Conservation (phyloP, 1,284 basidiomycete species). For the Puccinia triticina region DNA sequence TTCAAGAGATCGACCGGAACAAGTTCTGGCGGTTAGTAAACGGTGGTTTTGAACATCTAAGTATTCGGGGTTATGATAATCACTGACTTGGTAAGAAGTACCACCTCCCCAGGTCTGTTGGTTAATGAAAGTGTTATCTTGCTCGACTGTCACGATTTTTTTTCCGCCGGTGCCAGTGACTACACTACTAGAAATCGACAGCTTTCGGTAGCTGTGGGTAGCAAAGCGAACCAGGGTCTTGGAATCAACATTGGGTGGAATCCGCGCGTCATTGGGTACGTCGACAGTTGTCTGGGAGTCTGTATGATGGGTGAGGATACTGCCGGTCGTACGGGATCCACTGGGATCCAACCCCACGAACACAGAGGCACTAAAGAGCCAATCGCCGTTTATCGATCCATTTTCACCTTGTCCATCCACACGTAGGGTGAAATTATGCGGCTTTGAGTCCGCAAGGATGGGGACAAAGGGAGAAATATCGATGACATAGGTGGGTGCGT, state of each 20-base stretch:
- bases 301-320: background rate
- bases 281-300: background rate
- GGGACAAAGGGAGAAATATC: conserved; percentile 79
- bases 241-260: background rate
- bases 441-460: conserved; percentile 69
- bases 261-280: background rate
- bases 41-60: background rate
- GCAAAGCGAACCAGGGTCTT: background rate
- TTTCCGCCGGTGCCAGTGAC: conserved; percentile 21
- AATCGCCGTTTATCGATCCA: conserved; percentile 70
- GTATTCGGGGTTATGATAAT: background rate
- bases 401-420: conserved; percentile 72
- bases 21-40: conserved; percentile 20
- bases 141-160: conserved; percentile 26
- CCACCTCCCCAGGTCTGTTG: conserved; percentile 3
- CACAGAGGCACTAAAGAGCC: conserved; percentile 74
- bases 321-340: conserved; percentile 15
- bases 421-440: conserved; percentile 72
- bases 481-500: conserved; percentile 75
- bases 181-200: conserved; percentile 10
- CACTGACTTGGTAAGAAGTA: conserved; percentile 21
- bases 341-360: conserved; percentile 65
- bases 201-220: conserved; percentile 15
- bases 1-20: background rate
- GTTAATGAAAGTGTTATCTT: conserved; percentile 11